Percentiles rank a stretch among this genome's conserved stretches.
Evolutionary conservation across 352 stramenopile genomes (phyloP).

Genomic region (Phytophthora syringae): DNA sequence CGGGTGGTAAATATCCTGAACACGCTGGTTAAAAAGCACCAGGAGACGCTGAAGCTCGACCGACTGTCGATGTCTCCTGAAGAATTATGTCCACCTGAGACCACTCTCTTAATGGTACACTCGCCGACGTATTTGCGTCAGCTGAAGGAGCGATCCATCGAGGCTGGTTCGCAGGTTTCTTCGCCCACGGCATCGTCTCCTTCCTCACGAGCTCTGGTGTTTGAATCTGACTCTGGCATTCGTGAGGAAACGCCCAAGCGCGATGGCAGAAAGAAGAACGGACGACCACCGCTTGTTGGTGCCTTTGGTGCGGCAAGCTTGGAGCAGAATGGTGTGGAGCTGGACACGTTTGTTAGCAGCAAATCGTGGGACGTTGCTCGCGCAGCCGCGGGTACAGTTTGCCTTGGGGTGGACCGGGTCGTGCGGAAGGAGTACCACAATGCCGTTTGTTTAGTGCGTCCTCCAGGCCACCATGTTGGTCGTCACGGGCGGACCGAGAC

Average conservation of each 20-base stretch:
- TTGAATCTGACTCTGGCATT: constrained; percentile 80
- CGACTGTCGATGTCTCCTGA: constrained; percentile 70
- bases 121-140: constrained; percentile 83
- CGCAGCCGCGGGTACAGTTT: constrained; percentile 80
- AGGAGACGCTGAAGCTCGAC: constrained; percentile 74
- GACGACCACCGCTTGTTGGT: constrained; percentile 54
- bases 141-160: constrained; percentile 67
- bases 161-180: constrained; percentile 53
- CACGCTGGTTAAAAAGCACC: constrained; percentile 67
- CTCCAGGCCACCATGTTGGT: constrained; percentile 93
- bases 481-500: constrained; percentile 75
- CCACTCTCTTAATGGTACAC: constrained; percentile 82
- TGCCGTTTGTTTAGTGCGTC: constrained; percentile 88
- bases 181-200: constrained; percentile 43
- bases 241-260: constrained; percentile 47
- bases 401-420: constrained; percentile 81
- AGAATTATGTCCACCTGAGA: constrained; percentile 77
- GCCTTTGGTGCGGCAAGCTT: constrained; percentile 76
- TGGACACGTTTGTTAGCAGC: constrained; percentile 89
- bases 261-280: constrained; percentile 40
- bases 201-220: constrained; percentile 63
- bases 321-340: constrained; percentile 65
- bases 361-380: constrained; percentile 87
- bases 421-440: constrained; percentile 82
- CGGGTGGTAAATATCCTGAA: constrained; percentile 74